A percentile compares a stretch with the other conserved stretches of the same genome.
These are phyloP conservation scores for Verticillium alfalfae DNA, from an alignment of 2,329 filamentous ascomycete genomes.

Conservation along the genomic window DNA sequence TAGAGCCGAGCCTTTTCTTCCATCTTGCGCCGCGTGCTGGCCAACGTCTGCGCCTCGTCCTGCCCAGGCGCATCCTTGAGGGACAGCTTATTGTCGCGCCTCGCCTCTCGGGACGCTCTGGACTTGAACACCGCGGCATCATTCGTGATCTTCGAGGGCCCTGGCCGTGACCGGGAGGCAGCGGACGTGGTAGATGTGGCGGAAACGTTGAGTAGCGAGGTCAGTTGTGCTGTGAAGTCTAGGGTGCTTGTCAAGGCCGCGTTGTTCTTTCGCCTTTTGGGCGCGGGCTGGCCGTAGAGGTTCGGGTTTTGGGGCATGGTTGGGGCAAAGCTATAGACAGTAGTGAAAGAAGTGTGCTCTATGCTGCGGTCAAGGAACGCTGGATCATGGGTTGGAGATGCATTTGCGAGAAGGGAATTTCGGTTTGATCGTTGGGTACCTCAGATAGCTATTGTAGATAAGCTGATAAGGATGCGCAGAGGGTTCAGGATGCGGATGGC, in stretches of 20 bases:
- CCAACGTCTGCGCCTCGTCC: conserved; percentile 63
- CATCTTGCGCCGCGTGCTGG: conserved; percentile 72
- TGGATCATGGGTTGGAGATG: too few species aligned
- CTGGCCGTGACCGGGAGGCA: conserved; percentile 39
- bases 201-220: conserved; percentile 65
- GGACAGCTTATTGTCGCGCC: conserved; percentile 34
- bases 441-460: too few species aligned
- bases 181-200: conserved; percentile 31
- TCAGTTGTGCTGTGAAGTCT: conserved; percentile 83
- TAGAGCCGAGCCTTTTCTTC: conserved; percentile 87
- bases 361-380: too few species aligned
- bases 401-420: too few species aligned
- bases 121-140: conserved; percentile 47
- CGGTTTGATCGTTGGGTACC: too few species aligned
- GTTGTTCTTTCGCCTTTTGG: conserved; percentile 65
- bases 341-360: too few species aligned
- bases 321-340: too few species aligned
- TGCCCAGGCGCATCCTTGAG: conserved; percentile 49
- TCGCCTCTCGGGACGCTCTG: conserved; percentile 22
- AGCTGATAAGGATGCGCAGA: too few species aligned
- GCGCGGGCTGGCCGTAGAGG: conserved; percentile 71
- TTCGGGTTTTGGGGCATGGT: conserved; percentile 59
- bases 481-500: too few species aligned
- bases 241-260: conserved; percentile 68
- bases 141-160: conserved; percentile 50